phyloP scores from a whole-genome alignment of 306 rosid genomes.

The Trifolium repens region DNA sequence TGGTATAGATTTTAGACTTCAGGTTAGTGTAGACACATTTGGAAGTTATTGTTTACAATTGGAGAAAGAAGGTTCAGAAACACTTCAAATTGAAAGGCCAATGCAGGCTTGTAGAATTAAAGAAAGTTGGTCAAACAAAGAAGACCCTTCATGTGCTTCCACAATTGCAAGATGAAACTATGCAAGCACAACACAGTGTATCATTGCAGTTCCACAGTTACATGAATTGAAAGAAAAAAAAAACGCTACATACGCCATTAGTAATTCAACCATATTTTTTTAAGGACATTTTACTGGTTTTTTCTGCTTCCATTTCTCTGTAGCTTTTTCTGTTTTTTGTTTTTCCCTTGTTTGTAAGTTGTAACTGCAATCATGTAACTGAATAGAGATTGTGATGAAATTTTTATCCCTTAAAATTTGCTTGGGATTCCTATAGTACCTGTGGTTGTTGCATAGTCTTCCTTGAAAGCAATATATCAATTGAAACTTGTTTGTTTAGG shows the following conservation, averaged over 20 bases:
- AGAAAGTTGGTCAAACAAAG: slow-evolving; percentile 78
- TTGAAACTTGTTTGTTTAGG: slow-evolving; percentile 1
- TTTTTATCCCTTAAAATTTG: slow-evolving; percentile 23
- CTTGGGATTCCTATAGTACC: neutral
- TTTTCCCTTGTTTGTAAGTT: slow-evolving; percentile 32
- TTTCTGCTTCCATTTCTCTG: slow-evolving; percentile 32
- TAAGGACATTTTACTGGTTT: slow-evolving; percentile 12
- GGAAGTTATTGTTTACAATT: slow-evolving; percentile 69
- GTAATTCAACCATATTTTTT: slow-evolving; percentile 41
- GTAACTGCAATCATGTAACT: slow-evolving; percentile 39
- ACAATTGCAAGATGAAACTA: slow-evolving; percentile 70
- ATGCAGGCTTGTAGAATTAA: slow-evolving; percentile 73
- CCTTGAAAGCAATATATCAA: neutral
- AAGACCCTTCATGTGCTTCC: slow-evolving; percentile 68
- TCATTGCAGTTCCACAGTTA: slow-evolving; percentile 30
- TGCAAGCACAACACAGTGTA: slow-evolving; percentile 33
- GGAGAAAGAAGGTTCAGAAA: slow-evolving; percentile 70
- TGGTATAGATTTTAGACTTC: slow-evolving; percentile 83
- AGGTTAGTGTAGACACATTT: slow-evolving; percentile 75
- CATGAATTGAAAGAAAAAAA: slow-evolving; percentile 2
- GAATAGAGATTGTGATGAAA: slow-evolving; percentile 43
- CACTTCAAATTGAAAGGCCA: slow-evolving; percentile 74
- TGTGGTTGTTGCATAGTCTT: neutral
- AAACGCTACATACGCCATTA: slow-evolving; percentile 37
- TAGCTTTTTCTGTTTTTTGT: neutral